Evolutionary conservation across 257 asterid genomes (phyloP).

Genomic region (Nicotiana otophora): DNA sequence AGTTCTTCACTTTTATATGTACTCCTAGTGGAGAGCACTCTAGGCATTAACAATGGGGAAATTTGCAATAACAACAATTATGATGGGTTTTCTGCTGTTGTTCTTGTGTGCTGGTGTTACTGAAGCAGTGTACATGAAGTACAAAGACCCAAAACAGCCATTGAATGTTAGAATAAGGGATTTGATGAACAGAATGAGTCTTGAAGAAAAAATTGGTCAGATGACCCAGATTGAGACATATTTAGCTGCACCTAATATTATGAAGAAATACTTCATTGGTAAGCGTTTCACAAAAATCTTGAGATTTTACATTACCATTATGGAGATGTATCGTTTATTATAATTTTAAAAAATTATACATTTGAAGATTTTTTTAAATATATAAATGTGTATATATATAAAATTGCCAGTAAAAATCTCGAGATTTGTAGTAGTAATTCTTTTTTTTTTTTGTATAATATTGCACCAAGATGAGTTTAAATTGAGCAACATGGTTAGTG

Average conservation of each 20-base stretch:
- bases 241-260: slow-evolving; percentile 14
- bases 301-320: not conserved
- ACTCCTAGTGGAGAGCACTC: not conserved
- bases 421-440: too few relatives aligned
- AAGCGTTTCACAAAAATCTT: not conserved
- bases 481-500: too few relatives aligned
- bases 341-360: not conserved
- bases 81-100: not conserved
- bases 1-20: not conserved
- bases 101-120: not conserved
- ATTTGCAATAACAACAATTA: not conserved
- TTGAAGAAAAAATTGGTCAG: slow-evolving; percentile 24
- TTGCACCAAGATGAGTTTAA: too few relatives aligned
- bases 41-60: not conserved
- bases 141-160: slow-evolving; percentile 23
- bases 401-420: too few relatives aligned
- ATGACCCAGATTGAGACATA: slow-evolving; percentile 24
- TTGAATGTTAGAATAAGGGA: slow-evolving; percentile 15
- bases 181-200: slow-evolving; percentile 22
- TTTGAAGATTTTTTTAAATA: not conserved
- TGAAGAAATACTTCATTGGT: slow-evolving; percentile 19
- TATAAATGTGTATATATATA: not conserved
- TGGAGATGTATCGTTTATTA: not conserved
- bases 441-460: too few relatives aligned
- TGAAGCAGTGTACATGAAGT: slow-evolving; percentile 17